A percentile compares a stretch with the other conserved stretches of the same genome.
Evolutionary conservation across 768 basidiomycete genomes (phyloP).

Genomic region (Lepiota subincarnata): DNA sequence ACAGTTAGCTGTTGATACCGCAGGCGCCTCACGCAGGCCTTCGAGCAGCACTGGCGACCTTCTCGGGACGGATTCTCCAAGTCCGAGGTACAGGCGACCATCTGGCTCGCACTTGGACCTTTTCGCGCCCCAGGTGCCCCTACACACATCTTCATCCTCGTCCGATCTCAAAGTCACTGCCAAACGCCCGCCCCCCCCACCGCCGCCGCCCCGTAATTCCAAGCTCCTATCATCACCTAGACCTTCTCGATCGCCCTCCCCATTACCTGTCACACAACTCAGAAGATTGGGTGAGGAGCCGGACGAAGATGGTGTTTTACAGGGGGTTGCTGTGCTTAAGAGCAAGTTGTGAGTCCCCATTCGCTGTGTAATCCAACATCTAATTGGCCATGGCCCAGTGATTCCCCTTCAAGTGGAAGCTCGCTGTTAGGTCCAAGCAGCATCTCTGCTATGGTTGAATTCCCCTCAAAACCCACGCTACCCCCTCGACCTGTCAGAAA

Average conservation of each 20-base stretch:
- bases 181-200: constrained; percentile 57
- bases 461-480: neutral
- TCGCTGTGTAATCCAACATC: neutral
- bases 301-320: constrained; percentile 12
- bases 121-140: constrained; percentile 20
- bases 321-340: constrained; percentile 18
- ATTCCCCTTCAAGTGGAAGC: neutral
- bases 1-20: constrained; percentile 48
- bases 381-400: constrained; percentile 9
- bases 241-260: constrained; percentile 35
- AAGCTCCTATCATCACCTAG: constrained; percentile 28
- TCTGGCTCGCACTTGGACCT: constrained; percentile 29
- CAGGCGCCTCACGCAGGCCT: neutral
- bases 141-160: constrained; percentile 48
- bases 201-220: constrained; percentile 41
- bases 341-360: constrained; percentile 22
- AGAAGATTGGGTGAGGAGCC: neutral
- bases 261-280: constrained; percentile 33
- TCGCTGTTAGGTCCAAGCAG: neutral
- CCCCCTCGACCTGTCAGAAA: neutral
- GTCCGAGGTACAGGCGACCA: constrained; percentile 37
- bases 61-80: constrained; percentile 21
- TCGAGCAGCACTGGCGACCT: constrained; percentile 7
- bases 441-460: neutral
- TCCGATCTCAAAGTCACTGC: constrained; percentile 46